A percentile compares a stretch with the other conserved stretches of the same genome.
phyloP scores from a whole-genome alignment of 2,329 filamentous ascomycete genomes.

The Calonectria ilicicola region DNA sequence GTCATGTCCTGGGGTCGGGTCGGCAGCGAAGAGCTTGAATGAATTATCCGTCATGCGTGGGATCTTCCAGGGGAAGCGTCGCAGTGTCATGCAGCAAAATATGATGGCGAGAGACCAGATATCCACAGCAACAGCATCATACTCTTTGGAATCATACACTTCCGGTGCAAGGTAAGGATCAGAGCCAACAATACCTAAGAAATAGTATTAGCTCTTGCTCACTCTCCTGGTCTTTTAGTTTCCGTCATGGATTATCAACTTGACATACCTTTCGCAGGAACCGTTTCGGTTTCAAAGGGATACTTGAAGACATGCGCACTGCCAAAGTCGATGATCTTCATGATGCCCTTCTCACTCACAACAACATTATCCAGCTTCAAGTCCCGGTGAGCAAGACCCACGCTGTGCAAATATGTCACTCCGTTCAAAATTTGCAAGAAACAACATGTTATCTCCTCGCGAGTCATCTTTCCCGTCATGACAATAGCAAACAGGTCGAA shows the following conservation, averaged over 20 bases:
- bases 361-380: slow-evolving; percentile 98
- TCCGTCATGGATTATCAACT: too few relatives aligned
- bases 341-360: slow-evolving; percentile 94
- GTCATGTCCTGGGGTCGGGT: slow-evolving; percentile 81
- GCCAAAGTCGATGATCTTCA: slow-evolving; percentile 99
- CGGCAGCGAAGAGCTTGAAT: slow-evolving; percentile 90
- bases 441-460: slow-evolving; percentile 89
- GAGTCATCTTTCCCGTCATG: slow-evolving; percentile 97
- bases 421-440: slow-evolving; percentile 96
- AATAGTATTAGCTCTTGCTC: slow-evolving; percentile 25
- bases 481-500: slow-evolving; percentile 97
- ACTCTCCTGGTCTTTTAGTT: too few relatives aligned
- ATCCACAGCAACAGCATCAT: slow-evolving; percentile 93
- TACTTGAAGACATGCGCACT: slow-evolving; percentile 98
- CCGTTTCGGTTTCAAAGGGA: slow-evolving; percentile 84
- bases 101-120: slow-evolving; percentile 99
- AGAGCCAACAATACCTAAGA: slow-evolving; percentile 75
- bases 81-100: slow-evolving; percentile 97
- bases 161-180: slow-evolving; percentile 98
- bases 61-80: slow-evolving; percentile 97
- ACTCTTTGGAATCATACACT: slow-evolving; percentile 93
- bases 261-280: slow-evolving; percentile 52
- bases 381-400: slow-evolving; percentile 95
- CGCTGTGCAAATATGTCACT: slow-evolving; percentile 93
- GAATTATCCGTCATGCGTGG: slow-evolving; percentile 93